phyloP scores from a whole-genome alignment of 2,329 filamentous ascomycete species.

The Hymenoscyphus occultus region DNA sequence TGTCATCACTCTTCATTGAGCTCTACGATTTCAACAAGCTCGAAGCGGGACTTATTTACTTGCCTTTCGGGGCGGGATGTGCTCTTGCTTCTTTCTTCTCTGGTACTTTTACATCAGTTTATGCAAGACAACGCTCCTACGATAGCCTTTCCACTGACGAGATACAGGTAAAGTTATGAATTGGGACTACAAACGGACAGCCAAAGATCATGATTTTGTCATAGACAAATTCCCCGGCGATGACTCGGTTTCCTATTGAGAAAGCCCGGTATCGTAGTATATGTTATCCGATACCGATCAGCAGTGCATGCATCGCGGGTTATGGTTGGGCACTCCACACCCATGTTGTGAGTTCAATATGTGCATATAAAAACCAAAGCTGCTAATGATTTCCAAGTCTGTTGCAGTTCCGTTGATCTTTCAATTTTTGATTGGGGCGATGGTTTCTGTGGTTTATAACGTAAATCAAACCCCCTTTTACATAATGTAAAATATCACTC shows the following conservation, averaged over 20 bases:
- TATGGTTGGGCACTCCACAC: constrained; percentile 16
- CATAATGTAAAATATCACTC: neutral
- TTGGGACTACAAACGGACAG: constrained; percentile 11
- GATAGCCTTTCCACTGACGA: no score
- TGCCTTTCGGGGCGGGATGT: constrained; percentile 21
- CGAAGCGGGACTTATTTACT: constrained; percentile 27
- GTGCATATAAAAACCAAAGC: neutral
- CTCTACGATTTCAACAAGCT: constrained; percentile 44
- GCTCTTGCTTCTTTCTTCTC: constrained; percentile 9
- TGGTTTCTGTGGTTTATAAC: constrained; percentile 10
- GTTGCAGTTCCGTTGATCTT: constrained; percentile 17
- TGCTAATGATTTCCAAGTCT: constrained; percentile 2
- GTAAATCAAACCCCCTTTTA: constrained; percentile 2
- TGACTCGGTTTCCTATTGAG: constrained; percentile 19
- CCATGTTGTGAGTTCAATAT: constrained; percentile 6
- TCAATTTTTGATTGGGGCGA: constrained; percentile 14
- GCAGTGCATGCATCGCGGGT: constrained; percentile 7
- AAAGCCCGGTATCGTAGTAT: constrained; percentile 15
- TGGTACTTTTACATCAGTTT: neutral
- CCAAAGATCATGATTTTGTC: constrained; percentile 4
- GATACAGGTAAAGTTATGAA: constrained; percentile 10
- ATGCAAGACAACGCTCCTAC: neutral
- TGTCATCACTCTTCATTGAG: constrained; percentile 45
- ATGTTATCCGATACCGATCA: constrained; percentile 3
- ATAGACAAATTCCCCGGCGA: constrained; percentile 4